Base-by-base conservation (phyloP, 1,139 yeast genomes). In the Scheffersomyces cryptocercus region DNA sequence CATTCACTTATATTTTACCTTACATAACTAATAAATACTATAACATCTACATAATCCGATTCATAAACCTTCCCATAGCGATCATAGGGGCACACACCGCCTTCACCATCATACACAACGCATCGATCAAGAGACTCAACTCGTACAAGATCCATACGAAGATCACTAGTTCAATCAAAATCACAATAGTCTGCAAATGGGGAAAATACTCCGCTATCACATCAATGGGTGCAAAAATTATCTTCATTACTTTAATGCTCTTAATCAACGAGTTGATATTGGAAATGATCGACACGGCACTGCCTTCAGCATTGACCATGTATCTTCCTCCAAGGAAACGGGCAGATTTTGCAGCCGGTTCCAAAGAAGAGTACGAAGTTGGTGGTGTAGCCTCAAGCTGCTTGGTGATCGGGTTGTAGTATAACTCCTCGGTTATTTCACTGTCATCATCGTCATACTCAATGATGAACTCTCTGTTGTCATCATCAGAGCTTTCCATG, bases 31-130 rank as follows among this genome's bases (percentile, higher is more conserved):
- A 28, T 29, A 9, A 13, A 16, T 38, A 13, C 28, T 26, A 14
- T 29, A n/a, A 10, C 26, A 11, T 5, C 42, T 42, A 61, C 64
- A 72, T 67, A 30, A 73, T 64, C 42, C 70, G 59, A 52, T 72
- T 73, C 77, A 73, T 69, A 47, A 73, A 65, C 43, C 72, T 51
- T 3, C 79, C 78, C 57, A 73, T 61, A 3, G 79, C 78, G 20
- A 73, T 72, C 72, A 74, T 69, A 4, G 79, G 79, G 2, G 78
- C 76, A 62, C 79, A 74, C 5, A 74, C 56, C 0, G 79, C 77
- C 47, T 69, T 70, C 11, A 74, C 68, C 65, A 72, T 71, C 75
- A 72, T 70, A 51, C 79, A 73, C 31, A 74, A 50, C 1, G 79
- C 78, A 53, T 73, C 77, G 4, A 74, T 62, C 48, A 74, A 62